Evolutionary conservation across 2,329 filamentous ascomycete species (phyloP), one percentile per base, ranked within the genome.

Genomic region (Penicillium concentricum): DNA sequence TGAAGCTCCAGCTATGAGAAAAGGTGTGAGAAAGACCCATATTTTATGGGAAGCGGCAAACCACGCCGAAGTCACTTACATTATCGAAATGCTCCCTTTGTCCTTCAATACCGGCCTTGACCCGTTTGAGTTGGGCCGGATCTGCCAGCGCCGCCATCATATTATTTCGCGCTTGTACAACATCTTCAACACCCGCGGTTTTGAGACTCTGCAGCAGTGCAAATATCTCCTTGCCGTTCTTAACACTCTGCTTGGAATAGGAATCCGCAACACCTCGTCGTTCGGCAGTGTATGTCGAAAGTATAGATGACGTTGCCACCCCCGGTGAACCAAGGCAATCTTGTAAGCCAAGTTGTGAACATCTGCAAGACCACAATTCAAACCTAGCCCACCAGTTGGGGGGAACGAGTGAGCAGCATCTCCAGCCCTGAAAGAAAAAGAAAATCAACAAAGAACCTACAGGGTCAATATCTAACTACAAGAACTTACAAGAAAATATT

Each of bases 381-480:
- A 78, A 2, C 82, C 82, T 54, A 83, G 80, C 0, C 80, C 82
- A 1, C 81, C 82, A 0, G 78, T 78, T 0, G 80, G 80, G 32
- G 75, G 80, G 56, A 84, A 81, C 7, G 81, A 81, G 58, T 84
- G 82, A 1, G 80, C 81, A 4, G 82, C 81, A 57, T 85, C 82
- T 20, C 82, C 82, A 4, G 79, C 81, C 16, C 66, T 67, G 15
- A 13, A 8, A 24, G 41, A 34, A 22, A 15, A 5, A 5, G 24
- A 28, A 16, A 8, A 49, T 9, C 1, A 22, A 5, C 4, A n/a
- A 35, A 13, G 3, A n/a, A 4, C 1, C 9, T 5, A n/a, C 2
- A 38, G 1, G 5, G n/a, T 20, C 18, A 42, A 18, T n/a, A 15
- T 35, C 10, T 6, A 18, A 22, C 7, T 13, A 2, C 12, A n/a